Conservation (phyloP, 1,139 yeast genomes). For the Suhomyces taliae region DNA sequence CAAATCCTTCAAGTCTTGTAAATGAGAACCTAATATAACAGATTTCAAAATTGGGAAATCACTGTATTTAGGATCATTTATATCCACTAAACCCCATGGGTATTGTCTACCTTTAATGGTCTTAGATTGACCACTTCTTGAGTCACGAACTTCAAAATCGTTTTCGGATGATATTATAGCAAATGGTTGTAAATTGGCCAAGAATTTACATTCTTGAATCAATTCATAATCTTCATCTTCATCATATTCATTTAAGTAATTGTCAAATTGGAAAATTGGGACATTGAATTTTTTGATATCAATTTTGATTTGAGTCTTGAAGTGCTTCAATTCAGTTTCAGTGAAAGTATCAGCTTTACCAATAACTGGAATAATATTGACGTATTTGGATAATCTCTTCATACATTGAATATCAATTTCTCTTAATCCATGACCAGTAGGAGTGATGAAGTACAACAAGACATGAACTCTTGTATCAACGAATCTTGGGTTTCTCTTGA, state of each 20-base stretch:
- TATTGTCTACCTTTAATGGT: constrained; percentile 78
- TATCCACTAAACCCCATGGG: constrained; percentile 92
- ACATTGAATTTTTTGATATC: constrained; percentile 77
- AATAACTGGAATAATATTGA: constrained; percentile 85
- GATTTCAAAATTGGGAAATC: constrained; percentile 85
- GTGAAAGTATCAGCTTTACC: constrained; percentile 89
- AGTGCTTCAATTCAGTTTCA: constrained; percentile 61
- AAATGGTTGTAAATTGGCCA: constrained; percentile 80
- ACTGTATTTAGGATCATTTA: constrained; percentile 76
- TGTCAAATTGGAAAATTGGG: constrained; percentile 78
- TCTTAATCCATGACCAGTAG: constrained; percentile 77
- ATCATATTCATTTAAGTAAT: constrained; percentile 44
- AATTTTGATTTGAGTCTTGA: constrained; percentile 56
- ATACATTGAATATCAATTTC: constrained; percentile 78
- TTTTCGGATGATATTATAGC: constrained; percentile 78
- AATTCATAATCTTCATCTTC: constrained; percentile 67
- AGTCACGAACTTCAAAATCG: constrained; percentile 51
- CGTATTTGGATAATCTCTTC: constrained; percentile 73
- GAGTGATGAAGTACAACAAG: constrained; percentile 66
- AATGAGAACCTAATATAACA: constrained; percentile 85
- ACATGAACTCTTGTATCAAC: constrained; percentile 77
- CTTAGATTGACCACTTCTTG: constrained; percentile 51
- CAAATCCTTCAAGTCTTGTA: constrained; percentile 88
- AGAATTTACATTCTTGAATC: constrained; percentile 74
- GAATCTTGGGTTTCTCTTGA: constrained; percentile 82